These are phyloP conservation scores for Trichoderma endophyticum DNA, from an alignment of 2,329 filamentous ascomycete species.

Conservation along the genomic window DNA sequence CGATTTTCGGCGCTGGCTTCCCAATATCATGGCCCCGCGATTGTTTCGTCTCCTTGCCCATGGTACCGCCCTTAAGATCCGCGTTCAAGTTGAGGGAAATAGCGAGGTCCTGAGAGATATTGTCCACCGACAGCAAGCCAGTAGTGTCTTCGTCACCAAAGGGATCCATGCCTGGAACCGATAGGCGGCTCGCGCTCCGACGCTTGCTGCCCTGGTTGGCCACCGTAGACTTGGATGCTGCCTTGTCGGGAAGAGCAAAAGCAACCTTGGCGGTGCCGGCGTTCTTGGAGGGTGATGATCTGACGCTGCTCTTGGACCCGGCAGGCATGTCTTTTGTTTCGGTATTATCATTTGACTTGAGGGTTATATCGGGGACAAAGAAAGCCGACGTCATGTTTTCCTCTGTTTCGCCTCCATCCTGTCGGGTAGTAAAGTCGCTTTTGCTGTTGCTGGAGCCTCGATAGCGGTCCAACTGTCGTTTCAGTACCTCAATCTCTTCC, in stretches of 20 bases:
- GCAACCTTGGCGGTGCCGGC: constrained; percentile 35
- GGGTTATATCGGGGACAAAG: constrained; percentile 57
- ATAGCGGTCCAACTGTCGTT: constrained; percentile 43
- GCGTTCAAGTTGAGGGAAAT: constrained; percentile 32
- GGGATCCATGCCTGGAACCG: constrained; percentile 26
- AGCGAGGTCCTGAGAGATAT: constrained; percentile 34
- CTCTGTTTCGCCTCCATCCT: constrained; percentile 39
- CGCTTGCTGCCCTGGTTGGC: constrained; percentile 45
- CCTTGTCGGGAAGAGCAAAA: constrained; percentile 40
- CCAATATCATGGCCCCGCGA: constrained; percentile 23
- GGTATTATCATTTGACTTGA: constrained; percentile 43
- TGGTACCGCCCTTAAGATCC: constrained; percentile 17
- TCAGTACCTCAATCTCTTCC: constrained; percentile 46
- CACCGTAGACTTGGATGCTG: constrained; percentile 31
- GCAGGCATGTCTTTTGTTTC: constrained; percentile 31
- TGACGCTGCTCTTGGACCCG: constrained; percentile 29
- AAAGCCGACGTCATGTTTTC: constrained; percentile 59
- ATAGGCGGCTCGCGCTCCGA: constrained; percentile 27
- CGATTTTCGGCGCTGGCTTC: constrained; percentile 27
- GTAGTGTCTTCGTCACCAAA: constrained; percentile 37
- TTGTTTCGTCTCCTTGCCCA: constrained; percentile 22
- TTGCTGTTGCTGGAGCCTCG: constrained; percentile 34
- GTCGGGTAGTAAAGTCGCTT: constrained; percentile 32
- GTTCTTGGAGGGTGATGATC: constrained; percentile 26
- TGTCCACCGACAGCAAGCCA: constrained; percentile 33